phyloP scores from a whole-genome alignment of 2,329 filamentous ascomycete species.

The Leptographium galeiforme region DNA sequence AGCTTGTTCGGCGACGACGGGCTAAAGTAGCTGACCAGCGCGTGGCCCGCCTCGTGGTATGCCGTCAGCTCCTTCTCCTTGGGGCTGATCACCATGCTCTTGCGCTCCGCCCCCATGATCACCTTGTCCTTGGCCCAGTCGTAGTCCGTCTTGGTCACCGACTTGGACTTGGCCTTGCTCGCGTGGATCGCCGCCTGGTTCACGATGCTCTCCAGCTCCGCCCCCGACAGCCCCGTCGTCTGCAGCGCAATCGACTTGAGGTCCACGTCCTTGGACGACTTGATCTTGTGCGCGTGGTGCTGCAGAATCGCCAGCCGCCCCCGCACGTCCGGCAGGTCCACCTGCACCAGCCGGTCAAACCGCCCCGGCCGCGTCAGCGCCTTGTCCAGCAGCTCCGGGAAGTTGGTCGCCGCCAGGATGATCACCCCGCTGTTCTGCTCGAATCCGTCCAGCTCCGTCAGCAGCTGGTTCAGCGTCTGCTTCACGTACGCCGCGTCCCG shows the following conservation, averaged over 20 bases:
- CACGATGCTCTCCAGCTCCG: slow-evolving; percentile 90
- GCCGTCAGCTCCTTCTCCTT: slow-evolving; percentile 95
- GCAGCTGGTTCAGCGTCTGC: slow-evolving; percentile 91
- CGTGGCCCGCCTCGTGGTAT: slow-evolving; percentile 95
- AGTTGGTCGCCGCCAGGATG: slow-evolving; percentile 92
- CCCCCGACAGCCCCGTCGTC: slow-evolving; percentile 85
- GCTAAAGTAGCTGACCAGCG: slow-evolving; percentile 75
- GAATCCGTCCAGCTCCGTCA: slow-evolving; percentile 95
- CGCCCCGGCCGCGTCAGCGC: slow-evolving; percentile 86
- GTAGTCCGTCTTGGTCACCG: slow-evolving; percentile 67
- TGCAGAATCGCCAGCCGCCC: slow-evolving; percentile 86
- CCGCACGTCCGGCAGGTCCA: slow-evolving; percentile 81
- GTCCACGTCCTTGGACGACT: slow-evolving; percentile 67
- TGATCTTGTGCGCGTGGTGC: slow-evolving; percentile 87
- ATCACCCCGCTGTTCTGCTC: slow-evolving; percentile 91
- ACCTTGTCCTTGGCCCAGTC: slow-evolving; percentile 99
- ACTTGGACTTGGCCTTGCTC: slow-evolving; percentile 68
- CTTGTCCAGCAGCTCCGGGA: slow-evolving; percentile 87
- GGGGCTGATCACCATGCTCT: slow-evolving; percentile 76
- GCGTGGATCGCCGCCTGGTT: slow-evolving; percentile 93
- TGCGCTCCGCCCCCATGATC: slow-evolving; percentile 88
- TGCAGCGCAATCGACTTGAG: slow-evolving; percentile 71
- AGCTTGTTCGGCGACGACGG: slow-evolving; percentile 59
- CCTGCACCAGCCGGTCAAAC: slow-evolving; percentile 85
- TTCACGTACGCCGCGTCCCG: slow-evolving; percentile 90